Base-by-base conservation (phyloP, 2,329 filamentous ascomycete genomes). In the Alternaria sp. region DNA sequence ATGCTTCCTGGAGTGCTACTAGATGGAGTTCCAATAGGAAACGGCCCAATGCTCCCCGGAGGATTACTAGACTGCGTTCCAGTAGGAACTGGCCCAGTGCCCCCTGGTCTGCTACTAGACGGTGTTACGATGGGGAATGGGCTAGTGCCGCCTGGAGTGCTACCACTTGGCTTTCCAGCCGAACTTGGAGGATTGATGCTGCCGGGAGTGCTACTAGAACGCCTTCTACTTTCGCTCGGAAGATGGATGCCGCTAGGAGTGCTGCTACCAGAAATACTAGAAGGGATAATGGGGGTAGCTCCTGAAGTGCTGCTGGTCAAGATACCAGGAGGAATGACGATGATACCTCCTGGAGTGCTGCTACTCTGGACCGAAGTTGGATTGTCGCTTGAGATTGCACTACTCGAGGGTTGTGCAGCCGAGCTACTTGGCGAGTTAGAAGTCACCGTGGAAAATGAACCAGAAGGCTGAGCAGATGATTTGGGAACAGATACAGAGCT, bases 361-460 rank as follows among this genome's bases (percentile, higher is more conserved):
- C 40, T 53, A 36, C n/a, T 40, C 18, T 40, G 30, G 11, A 22
- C 40, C 25, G 30, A 57, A 10, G 48, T 45, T 9, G 22, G 25
- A 22, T 11, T 16, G 34, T 38, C 25, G 40, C 38, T 22, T 27
- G 36, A 10, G 20, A 40, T 40, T 46, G 48, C 28, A 30, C 30
- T 5, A 18, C 40, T 14, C 18, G 55, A 36, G 7, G 30, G 38
- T 11, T 46, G 48, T 28, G n/a, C 22, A 30, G 25, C 41, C 4
- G 41, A 58, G 27, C 49, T 58, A n/a, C 41, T 28, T 49, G 44
- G 25, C 43, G 44, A 32, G 16, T 11, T 59, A 16, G 41, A 54
- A 16, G 22, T 32, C 16, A 32, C 20, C 14, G 14, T 30, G 20
- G 46, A 36, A 34, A 28, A 25, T 11, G 46, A 50, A 25, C 32